A percentile compares a stretch with the other conserved stretches of the same genome.
phyloP scores from a whole-genome alignment of 768 basidiomycete species.

The Xanthoconium purpureum region DNA sequence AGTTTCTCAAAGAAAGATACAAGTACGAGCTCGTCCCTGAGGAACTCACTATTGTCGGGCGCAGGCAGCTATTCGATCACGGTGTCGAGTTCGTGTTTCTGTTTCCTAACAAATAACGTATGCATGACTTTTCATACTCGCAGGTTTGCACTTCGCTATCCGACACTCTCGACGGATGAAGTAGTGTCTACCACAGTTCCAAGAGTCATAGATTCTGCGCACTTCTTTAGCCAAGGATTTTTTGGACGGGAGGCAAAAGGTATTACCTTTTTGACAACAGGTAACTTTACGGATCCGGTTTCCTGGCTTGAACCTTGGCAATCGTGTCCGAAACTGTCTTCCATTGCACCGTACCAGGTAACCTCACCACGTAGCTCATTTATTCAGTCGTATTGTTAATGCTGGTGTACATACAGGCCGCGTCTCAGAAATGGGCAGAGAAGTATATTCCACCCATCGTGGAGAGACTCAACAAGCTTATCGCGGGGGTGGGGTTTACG shows the following conservation, averaged over 20 bases:
- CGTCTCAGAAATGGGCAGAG: constrained; percentile 29
- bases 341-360: neutral
- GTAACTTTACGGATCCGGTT: constrained; percentile 32
- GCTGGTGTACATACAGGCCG: constrained; percentile 1
- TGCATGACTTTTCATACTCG: neutral
- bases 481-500: constrained; percentile 34
- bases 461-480: constrained; percentile 32
- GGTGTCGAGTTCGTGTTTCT: constrained; percentile 35
- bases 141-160: constrained; percentile 17
- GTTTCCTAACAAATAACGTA: neutral
- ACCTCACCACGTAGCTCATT: neutral
- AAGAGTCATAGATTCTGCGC: constrained; percentile 20
- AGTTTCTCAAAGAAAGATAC: constrained; percentile 39
- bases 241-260: constrained; percentile 32
- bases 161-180: neutral
- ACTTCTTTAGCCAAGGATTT: constrained; percentile 35
- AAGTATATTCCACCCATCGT: constrained; percentile 38
- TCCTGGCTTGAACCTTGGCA: constrained; percentile 41
- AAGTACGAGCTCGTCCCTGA: constrained; percentile 32
- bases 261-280: constrained; percentile 27
- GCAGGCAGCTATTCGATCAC: constrained; percentile 38
- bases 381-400: neutral
- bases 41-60: constrained; percentile 37
- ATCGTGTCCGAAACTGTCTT: constrained; percentile 27
- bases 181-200: constrained; percentile 10